Conservation (phyloP, 805 yeast species). For the Yamadazyma olivae region DNA sequence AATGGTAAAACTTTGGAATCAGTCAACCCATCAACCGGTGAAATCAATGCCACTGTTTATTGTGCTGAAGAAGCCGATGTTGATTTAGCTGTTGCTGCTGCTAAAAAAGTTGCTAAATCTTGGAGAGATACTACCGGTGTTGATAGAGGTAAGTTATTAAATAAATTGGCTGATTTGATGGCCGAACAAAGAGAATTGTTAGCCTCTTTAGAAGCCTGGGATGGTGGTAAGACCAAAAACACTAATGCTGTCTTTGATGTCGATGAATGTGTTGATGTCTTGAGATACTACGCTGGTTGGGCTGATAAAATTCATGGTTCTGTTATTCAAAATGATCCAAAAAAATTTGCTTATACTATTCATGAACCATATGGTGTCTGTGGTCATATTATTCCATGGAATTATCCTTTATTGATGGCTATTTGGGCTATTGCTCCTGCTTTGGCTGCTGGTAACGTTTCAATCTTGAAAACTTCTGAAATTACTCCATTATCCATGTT, state of each 20-base stretch:
- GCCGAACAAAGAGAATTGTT: constrained; percentile 30
- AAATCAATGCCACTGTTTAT: constrained; percentile 39
- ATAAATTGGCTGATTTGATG: constrained; percentile 36
- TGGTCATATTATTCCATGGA: constrained; percentile 48
- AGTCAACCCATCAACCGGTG: constrained; percentile 42
- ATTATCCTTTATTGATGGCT: constrained; percentile 56
- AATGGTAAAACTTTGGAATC: constrained; percentile 37
- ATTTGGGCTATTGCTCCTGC: constrained; percentile 86
- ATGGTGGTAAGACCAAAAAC: constrained; percentile 45
- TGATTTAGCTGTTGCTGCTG: constrained; percentile 39
- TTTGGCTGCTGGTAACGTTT: constrained; percentile 72
- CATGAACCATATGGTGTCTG: constrained; percentile 53
- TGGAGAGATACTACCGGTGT: constrained; percentile 49
- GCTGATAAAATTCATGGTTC: constrained; percentile 55
- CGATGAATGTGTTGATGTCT: constrained; percentile 41
- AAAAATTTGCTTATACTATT: constrained; percentile 61
- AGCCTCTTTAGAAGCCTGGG: constrained; percentile 44
- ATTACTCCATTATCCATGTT: constrained; percentile 71
- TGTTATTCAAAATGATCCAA: constrained; percentile 41
- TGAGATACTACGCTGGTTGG: constrained; percentile 60
- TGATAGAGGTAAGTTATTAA: constrained; percentile 36
- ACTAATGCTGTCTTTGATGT: constrained; percentile 50
- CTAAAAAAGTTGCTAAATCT: constrained; percentile 34
- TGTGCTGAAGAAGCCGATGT: constrained; percentile 42
- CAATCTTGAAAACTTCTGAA: constrained; percentile 73